These are phyloP conservation scores for Cetraspora pellucida DNA, from an alignment of 192 early-diverging fungal genomes.

Conservation along the genomic window DNA sequence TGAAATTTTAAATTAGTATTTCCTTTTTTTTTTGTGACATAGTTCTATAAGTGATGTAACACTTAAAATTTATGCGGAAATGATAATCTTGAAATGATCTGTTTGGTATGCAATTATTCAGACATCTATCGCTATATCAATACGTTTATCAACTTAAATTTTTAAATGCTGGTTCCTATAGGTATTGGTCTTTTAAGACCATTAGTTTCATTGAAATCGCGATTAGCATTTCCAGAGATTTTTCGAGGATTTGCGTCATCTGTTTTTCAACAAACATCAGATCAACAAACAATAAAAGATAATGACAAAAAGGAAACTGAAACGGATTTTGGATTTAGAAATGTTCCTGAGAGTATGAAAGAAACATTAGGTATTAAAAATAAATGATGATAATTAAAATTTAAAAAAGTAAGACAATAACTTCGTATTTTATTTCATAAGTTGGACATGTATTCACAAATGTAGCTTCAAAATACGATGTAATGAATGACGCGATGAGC, in stretches of 20 bases:
- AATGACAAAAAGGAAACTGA: conserved; percentile 26
- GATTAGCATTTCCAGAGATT: no score
- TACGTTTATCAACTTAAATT: no score
- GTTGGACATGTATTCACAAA: conserved; percentile 91
- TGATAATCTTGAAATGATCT: no score
- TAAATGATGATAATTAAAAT: neutral
- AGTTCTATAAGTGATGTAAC: no score
- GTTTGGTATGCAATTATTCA: no score
- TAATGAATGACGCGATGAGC: conserved; percentile 99
- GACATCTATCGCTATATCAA: no score
- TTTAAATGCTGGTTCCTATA: no score
- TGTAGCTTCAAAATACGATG: conserved; percentile 94
- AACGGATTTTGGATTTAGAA: conserved; percentile 96
- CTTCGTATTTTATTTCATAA: conserved; percentile 38
- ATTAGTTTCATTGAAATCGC: no score
- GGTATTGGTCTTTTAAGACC: no score
- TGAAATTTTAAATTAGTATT: no score
- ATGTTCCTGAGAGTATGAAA: conserved; percentile 83
- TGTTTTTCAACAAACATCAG: neutral
- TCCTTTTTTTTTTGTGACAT: no score
- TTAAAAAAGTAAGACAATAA: neutral
- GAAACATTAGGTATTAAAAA: conserved; percentile 71
- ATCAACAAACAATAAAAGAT: neutral
- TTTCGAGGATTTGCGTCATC: neutral
- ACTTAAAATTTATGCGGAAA: no score